Conservation (phyloP, 345 rosid genomes). For the Camelina sativa region DNA sequence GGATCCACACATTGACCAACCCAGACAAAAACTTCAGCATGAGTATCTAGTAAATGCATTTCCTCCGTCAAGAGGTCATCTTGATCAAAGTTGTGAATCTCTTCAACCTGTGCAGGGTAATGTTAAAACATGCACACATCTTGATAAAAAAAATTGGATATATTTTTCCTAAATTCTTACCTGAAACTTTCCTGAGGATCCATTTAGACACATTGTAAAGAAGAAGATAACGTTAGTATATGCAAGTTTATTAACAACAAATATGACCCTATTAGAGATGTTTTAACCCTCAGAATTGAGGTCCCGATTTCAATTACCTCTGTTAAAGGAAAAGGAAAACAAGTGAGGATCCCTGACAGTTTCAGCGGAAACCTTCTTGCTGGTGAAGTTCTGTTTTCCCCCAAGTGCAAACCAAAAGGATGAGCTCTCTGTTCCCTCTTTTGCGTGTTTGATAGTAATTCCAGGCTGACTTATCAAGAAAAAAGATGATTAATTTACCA, state of each 20-base stretch:
- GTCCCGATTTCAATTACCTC: conserved; percentile 50
- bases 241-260: conserved; percentile 12
- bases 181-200: conserved; percentile 84
- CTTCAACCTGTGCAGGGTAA: conserved; percentile 73
- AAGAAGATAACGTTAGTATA: conserved; percentile 26
- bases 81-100: conserved; percentile 88
- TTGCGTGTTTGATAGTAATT: conserved; percentile 78
- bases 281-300: conserved; percentile 16
- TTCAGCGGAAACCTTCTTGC: conserved; percentile 70
- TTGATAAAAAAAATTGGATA: conserved; percentile 20
- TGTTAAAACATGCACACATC: conserved; percentile 38
- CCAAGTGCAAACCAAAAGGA: conserved; percentile 98
- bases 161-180: conserved; percentile 54
- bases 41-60: conserved; percentile 86
- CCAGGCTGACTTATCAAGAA: conserved; percentile 73
- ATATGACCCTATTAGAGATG: conserved; percentile 21
- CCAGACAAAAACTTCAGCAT: conserved; percentile 97
- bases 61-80: conserved; percentile 98
- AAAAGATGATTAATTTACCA: conserved; percentile 30
- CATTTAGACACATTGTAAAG: conserved; percentile 43
- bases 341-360: conserved; percentile 84
- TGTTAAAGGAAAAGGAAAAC: conserved; percentile 68
- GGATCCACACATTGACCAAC: conserved; percentile 86
- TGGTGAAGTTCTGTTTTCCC: conserved; percentile 89
- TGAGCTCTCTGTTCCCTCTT: conserved; percentile 98